Base-by-base conservation (phyloP, 768 basidiomycete species). In the Candolleomyces efflorescens region DNA sequence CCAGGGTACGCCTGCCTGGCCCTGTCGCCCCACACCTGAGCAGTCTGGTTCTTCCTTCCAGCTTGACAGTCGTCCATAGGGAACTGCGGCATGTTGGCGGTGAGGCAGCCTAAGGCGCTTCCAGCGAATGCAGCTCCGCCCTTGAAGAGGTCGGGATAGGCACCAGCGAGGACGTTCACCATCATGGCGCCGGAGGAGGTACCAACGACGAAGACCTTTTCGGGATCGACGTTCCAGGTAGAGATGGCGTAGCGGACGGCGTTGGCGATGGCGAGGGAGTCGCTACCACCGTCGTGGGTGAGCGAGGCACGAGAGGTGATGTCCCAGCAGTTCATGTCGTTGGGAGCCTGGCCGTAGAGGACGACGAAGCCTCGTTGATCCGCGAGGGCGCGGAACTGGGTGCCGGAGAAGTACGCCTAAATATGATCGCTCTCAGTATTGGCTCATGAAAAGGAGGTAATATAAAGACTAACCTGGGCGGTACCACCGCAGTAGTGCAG, bases 181-280 rank as follows among this genome's bases (percentile, higher is more conserved):
- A 83, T 84, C 83, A 84, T 84, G 2, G 77, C 78, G 13, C 82
- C 82, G 1, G 81, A 82, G 4, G 77, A 78, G 5, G 76, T 76
- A 12, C 82, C 82, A n/a, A 78, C 78, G 10, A 76, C 77, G 65
- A 78, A 84, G 54, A 83, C 81, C 36, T 74, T 73, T 23, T 62
- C 64, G 11, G 79, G 26, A 62, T 82, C 75, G 49, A 80, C 78
- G 32, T 73, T 73, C 62, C 70, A 81, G 70, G 73, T 79, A 13
- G 68, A 48, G 53, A 83, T 75, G 15, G 82, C 78, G 60, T 76
- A 82, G 23, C 74, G 70, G 24, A 78, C 73, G 63, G 75, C 72
- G 32, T 68, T 75, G 0, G 75, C 79, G 59, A 84, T 80, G 2
- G 71, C 79, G 38, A 78, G 73, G 5, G 82, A 82, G 67, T 85